Evolutionary conservation across 257 asterid genomes (phyloP).

Genomic region (Solanum medicagineum): DNA sequence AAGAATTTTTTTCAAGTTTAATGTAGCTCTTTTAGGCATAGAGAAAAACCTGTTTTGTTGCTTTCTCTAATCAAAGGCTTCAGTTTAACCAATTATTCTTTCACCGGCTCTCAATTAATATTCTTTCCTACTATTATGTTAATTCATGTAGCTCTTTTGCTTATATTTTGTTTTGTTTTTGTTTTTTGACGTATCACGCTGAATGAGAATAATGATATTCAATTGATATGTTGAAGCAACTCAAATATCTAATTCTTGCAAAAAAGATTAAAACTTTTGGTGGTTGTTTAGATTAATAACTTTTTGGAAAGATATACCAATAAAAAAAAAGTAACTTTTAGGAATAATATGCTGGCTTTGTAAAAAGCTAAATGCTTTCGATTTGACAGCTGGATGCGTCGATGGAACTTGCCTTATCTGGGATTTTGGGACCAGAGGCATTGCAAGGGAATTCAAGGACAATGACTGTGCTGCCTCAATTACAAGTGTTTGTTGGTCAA

Average conservation of each 20-base stretch:
- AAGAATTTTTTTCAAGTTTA: neutral
- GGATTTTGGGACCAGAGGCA: constrained; percentile 91
- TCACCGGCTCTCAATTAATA: neutral
- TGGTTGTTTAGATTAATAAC: neutral
- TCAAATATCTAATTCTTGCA: neutral
- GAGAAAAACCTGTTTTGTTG: neutral
- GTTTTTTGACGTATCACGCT: neutral
- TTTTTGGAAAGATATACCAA: neutral
- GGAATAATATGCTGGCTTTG: neutral
- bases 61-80: neutral
- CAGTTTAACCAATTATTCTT: neutral
- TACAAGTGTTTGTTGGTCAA: constrained; percentile 89
- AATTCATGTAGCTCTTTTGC: neutral
- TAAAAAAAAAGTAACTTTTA: neutral
- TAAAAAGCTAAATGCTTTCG: neutral
- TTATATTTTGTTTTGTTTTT: neutral
- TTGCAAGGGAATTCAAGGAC: constrained; percentile 60
- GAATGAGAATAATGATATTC: neutral
- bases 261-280: neutral
- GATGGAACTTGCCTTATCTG: constrained; percentile 84
- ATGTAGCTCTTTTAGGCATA: neutral
- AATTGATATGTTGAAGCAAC: neutral
- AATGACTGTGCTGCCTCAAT: constrained; percentile 61
- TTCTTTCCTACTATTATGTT: neutral
- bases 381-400: constrained; percentile 71